Evolutionary conservation across 495 filamentous ascomycete species (phyloP).

Genomic region (Venustampulla echinocandica): DNA sequence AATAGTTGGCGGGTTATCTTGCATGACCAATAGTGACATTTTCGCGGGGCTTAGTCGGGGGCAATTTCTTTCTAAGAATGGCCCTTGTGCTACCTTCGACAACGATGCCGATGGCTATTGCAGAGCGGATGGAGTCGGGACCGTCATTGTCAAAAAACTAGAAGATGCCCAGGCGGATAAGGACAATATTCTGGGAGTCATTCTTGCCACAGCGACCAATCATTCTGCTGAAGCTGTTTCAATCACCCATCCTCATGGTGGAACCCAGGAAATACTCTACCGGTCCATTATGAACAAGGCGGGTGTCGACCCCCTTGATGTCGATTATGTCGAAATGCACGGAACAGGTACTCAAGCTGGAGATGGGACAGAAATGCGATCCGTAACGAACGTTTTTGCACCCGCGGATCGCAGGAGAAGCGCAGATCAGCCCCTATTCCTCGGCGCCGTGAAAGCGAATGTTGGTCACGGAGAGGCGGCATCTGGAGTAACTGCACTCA

Average conservation of each 20-base stretch:
- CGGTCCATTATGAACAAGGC: conserved; percentile 58
- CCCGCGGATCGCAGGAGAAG: conserved; percentile 56
- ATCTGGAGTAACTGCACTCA: conserved; percentile 71
- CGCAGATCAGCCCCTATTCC: conserved; percentile 60
- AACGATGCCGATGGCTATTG: conserved; percentile 69
- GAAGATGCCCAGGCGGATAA: conserved; percentile 67
- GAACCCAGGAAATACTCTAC: conserved; percentile 64
- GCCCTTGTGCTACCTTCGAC: conserved; percentile 56
- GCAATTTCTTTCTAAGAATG: conserved; percentile 34
- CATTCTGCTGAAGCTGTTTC: conserved; percentile 69
- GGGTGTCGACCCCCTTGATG: conserved; percentile 60
- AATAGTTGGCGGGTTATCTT: conserved; percentile 31
- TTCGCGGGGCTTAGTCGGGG: conserved; percentile 36
- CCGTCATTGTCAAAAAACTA: conserved; percentile 63
- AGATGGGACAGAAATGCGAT: conserved; percentile 71
- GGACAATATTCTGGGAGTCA: conserved; percentile 63
- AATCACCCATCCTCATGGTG: conserved; percentile 75
- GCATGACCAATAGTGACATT: conserved; percentile 48
- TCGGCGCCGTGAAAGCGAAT: conserved; percentile 84
- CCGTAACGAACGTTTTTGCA: conserved; percentile 74
- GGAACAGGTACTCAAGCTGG: conserved; percentile 84
- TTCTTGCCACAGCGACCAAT: conserved; percentile 60
- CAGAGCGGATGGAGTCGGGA: conserved; percentile 62
- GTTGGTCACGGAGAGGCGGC: conserved; percentile 86
- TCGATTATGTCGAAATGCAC: conserved; percentile 83